Percentiles rank a stretch among this genome's conserved stretches.
Evolutionary conservation across 2,329 filamentous ascomycete species (phyloP).

Genomic region (Sclerotinia glacialis): DNA sequence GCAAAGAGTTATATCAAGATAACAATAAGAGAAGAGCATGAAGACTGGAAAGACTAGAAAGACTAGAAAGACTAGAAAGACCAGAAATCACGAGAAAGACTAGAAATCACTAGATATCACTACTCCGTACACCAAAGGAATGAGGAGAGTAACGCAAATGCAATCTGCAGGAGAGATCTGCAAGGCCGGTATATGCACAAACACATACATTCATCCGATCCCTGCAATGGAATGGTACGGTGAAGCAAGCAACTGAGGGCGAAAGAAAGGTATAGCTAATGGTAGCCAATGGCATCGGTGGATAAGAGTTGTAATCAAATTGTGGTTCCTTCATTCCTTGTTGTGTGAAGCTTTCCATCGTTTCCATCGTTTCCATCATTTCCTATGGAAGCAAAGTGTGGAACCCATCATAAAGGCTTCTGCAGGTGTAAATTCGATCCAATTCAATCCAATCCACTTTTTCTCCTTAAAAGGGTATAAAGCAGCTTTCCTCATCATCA

Average conservation of each 20-base stretch:
- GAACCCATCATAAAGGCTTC: conserved; percentile 15
- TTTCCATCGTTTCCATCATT: neutral
- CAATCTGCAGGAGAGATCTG: conserved; percentile 12
- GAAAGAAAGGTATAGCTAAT: too few species aligned
- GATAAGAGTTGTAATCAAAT: neutral
- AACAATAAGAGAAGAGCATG: neutral
- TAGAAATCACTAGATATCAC: too few species aligned
- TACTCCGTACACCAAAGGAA: neutral
- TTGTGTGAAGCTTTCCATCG: neutral
- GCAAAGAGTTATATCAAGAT: neutral
- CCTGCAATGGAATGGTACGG: neutral
- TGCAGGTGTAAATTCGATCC: conserved; percentile 8
- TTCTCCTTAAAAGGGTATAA: neutral
- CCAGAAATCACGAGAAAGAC: too few species aligned
- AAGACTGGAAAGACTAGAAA: too few species aligned
- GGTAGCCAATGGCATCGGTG: conserved; percentile 14
- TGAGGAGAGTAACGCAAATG: neutral
- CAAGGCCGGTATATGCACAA: conserved; percentile 3
- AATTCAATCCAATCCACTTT: too few species aligned
- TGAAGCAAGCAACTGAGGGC: neutral
- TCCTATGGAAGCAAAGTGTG: conserved; percentile 11
- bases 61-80: too few species aligned
- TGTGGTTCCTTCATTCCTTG: conserved; percentile 11
- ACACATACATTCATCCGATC: neutral
- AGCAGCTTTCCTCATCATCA: conserved; percentile 6